Evolutionary conservation across 306 rosid species (phyloP).

Genomic region (Prosopis cineraria): DNA sequence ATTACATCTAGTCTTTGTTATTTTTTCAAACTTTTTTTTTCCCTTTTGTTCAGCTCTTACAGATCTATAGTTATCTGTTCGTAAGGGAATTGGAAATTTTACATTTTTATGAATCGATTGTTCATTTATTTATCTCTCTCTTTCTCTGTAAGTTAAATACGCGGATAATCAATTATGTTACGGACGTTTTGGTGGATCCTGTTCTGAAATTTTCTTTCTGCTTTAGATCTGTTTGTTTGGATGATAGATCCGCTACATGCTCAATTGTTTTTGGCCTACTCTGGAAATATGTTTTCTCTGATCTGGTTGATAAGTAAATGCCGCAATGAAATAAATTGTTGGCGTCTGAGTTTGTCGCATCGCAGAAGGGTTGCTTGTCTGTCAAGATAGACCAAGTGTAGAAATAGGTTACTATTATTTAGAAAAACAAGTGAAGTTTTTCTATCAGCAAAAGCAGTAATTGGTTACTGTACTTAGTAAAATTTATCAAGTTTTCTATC

Average conservation of each 20-base stretch:
- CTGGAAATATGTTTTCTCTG: constrained; percentile 20
- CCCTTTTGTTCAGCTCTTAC: constrained; percentile 24
- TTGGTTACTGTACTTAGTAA: background rate
- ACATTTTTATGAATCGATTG: background rate
- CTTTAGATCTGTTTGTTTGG: constrained; percentile 44
- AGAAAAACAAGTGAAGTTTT: background rate
- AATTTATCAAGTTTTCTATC: background rate
- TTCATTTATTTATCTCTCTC: background rate
- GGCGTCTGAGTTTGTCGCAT: background rate
- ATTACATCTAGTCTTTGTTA: background rate
- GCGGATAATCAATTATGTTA: constrained; percentile 9
- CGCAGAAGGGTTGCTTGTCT: background rate
- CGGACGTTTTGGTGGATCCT: constrained; percentile 21
- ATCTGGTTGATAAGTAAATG: background rate
- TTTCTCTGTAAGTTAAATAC: background rate
- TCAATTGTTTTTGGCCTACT: constrained; percentile 11
- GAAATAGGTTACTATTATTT: constrained; percentile 13
- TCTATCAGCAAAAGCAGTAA: background rate
- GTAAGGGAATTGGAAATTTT: constrained; percentile 5
- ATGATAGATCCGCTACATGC: constrained; percentile 32
- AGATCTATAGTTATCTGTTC: constrained; percentile 43
- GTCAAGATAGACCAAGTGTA: background rate
- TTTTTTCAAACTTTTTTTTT: background rate
- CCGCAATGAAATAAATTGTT: background rate
- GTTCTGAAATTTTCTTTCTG: constrained; percentile 19